Evolutionary conservation across 495 filamentous ascomycete species (phyloP).

Genomic region (Glonium stellatum): DNA sequence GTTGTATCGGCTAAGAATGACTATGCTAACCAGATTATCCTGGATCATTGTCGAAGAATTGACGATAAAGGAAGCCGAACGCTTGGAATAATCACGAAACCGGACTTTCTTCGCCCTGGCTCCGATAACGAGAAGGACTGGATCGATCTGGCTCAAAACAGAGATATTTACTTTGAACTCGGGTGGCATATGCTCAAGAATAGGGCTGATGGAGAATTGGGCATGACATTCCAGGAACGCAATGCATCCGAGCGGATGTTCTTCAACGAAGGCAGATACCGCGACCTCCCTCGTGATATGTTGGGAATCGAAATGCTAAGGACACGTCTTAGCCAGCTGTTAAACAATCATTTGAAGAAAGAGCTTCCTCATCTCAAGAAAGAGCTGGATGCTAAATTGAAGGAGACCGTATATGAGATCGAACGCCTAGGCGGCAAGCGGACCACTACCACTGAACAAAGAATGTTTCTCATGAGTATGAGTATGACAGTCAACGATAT

Average conservation of each 20-base stretch:
- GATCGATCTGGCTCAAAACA: constrained; percentile 51
- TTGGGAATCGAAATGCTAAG: constrained; percentile 32
- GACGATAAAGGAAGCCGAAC: constrained; percentile 47
- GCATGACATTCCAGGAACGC: constrained; percentile 39
- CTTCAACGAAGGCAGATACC: constrained; percentile 32
- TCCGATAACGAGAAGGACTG: constrained; percentile 47
- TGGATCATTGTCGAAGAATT: constrained; percentile 36
- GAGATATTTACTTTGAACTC: constrained; percentile 53
- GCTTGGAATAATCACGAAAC: constrained; percentile 55
- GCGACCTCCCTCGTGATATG: constrained; percentile 18
- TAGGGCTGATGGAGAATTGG: constrained; percentile 30
- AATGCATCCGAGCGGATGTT: constrained; percentile 40
- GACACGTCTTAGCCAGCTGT: constrained; percentile 27
- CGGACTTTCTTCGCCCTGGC: constrained; percentile 42
- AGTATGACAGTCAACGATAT: constrained; percentile 13
- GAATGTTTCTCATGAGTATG: constrained; percentile 20
- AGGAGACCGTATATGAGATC: constrained; percentile 6
- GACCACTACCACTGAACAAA: constrained; percentile 14
- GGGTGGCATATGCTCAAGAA: constrained; percentile 69
- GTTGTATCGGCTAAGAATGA: constrained; percentile 50
- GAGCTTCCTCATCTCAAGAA: constrained; percentile 28
- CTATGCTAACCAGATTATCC: constrained; percentile 44
- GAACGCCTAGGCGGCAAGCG: constrained; percentile 19
- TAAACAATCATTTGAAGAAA: constrained; percentile 30
- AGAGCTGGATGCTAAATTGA: constrained; percentile 23